Percentiles rank a stretch among this genome's conserved stretches.
These are phyloP conservation scores for Claviceps capensis DNA, from an alignment of 2,329 filamentous ascomycete species.

Conservation along the genomic window DNA sequence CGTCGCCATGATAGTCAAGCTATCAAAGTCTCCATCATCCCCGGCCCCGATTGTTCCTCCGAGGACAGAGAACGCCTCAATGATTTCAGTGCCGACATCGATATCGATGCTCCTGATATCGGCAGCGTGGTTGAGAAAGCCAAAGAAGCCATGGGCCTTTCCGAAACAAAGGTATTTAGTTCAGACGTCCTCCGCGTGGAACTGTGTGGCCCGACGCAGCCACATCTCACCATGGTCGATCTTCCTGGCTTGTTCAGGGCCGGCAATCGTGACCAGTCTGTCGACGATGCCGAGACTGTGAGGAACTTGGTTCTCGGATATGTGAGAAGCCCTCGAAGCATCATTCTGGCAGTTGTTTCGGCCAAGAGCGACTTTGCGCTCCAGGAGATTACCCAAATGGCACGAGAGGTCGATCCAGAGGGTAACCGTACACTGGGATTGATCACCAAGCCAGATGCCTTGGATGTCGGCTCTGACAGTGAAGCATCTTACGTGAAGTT, in stretches of 20 bases:
- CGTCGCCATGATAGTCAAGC: conserved; percentile 24
- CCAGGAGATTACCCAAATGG: conserved; percentile 28
- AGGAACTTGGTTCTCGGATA: conserved; percentile 35
- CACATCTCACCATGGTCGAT: conserved; percentile 44
- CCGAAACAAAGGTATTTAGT: conserved; percentile 20
- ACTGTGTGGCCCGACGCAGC: conserved; percentile 30
- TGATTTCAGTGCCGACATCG: conserved; percentile 3
- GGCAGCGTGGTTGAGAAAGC: conserved; percentile 5
- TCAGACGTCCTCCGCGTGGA: conserved; percentile 34
- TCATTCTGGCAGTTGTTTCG: conserved; percentile 45
- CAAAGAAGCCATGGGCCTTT: conserved; percentile 7
- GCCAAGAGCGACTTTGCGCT: conserved; percentile 43
- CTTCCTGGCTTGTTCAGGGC: conserved; percentile 39
- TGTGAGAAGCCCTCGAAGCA: conserved; percentile 40
- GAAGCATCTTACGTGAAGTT: conserved; percentile 27
- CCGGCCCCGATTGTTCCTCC: conserved; percentile 15
- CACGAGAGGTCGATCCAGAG: conserved; percentile 1
- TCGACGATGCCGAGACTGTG: conserved; percentile 13
- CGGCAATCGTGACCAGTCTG: conserved; percentile 29
- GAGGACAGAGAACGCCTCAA: conserved; percentile 11
- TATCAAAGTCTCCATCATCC: conserved; percentile 20
- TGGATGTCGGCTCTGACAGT: conserved; percentile 19
- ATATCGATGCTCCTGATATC: conserved; percentile 3
- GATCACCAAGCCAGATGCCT: conserved; percentile 40
- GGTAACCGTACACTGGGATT: conserved; percentile 36